phyloP scores from a whole-genome alignment of 768 basidiomycete genomes.

The Rhodocollybia butyracea region DNA sequence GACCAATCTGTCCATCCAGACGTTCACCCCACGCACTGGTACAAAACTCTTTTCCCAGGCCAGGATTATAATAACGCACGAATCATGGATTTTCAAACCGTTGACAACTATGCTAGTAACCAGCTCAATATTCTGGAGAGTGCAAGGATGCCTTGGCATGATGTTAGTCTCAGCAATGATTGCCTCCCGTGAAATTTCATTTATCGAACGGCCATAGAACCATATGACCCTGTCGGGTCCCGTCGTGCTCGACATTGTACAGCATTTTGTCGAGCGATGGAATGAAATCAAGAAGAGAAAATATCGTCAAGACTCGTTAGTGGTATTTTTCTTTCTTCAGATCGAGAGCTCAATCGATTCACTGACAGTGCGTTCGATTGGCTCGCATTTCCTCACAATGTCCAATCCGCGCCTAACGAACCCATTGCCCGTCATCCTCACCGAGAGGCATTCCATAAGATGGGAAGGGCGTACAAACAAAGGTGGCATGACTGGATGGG shows the following conservation, averaged over 20 bases:
- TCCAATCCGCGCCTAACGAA: slow-evolving; percentile 60
- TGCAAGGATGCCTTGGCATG: slow-evolving; percentile 93
- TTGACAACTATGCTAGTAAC: slow-evolving; percentile 73
- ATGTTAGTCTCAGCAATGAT: slow-evolving; percentile 47
- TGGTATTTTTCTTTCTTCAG: neutral
- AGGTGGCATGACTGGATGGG: slow-evolving; percentile 50
- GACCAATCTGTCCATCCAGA: too few species aligned
- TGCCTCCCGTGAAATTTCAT: neutral
- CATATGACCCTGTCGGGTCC: slow-evolving; percentile 85
- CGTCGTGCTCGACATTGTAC: slow-evolving; percentile 84
- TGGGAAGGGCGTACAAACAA: slow-evolving; percentile 61
- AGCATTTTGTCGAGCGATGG: slow-evolving; percentile 93
- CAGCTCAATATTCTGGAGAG: slow-evolving; percentile 64
- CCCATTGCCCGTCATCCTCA: slow-evolving; percentile 73
- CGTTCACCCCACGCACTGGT: slow-evolving; percentile 81
- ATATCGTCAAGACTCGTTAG: slow-evolving; percentile 48
- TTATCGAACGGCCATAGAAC: slow-evolving; percentile 37
- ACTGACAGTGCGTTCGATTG: slow-evolving; percentile 32
- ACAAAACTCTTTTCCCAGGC: slow-evolving; percentile 84
- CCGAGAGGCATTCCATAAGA: slow-evolving; percentile 52
- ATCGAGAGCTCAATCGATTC: slow-evolving; percentile 33
- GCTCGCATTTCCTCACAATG: slow-evolving; percentile 79
- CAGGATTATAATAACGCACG: slow-evolving; percentile 94
- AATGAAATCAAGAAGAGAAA: slow-evolving; percentile 87
- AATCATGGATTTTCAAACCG: slow-evolving; percentile 79